Percentiles rank a stretch among this genome's conserved stretches.
phyloP scores from a whole-genome alignment of 1,284 basidiomycete species.

The Cryptococcus sp. region DNA sequence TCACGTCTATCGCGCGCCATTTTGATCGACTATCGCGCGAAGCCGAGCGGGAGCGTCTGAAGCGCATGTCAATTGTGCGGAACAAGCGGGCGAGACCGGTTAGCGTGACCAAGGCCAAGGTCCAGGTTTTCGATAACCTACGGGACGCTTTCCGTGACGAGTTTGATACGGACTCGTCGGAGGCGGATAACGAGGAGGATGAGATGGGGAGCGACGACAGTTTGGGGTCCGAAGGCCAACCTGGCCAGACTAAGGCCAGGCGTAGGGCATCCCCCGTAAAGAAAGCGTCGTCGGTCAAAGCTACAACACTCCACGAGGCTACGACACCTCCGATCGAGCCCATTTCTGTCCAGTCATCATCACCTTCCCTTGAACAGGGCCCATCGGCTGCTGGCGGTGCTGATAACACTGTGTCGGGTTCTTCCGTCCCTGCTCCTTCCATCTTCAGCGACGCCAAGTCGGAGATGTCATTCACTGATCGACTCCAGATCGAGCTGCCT shows the following conservation, averaged over 20 bases:
- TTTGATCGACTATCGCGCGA: conserved; percentile 55
- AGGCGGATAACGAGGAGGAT: conserved; percentile 77
- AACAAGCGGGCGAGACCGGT: conserved; percentile 89
- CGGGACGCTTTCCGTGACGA: conserved; percentile 90
- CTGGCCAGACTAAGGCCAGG: conserved; percentile 8
- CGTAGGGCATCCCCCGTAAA: conserved; percentile 9
- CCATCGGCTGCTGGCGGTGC: neutral
- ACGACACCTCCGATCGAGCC: neutral
- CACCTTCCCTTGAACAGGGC: neutral
- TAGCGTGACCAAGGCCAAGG: conserved; percentile 79
- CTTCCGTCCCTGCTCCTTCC: conserved; percentile 19
- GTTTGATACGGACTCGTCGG: conserved; percentile 66
- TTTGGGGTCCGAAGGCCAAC: neutral
- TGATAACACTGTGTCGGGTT: neutral
- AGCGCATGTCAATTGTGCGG: conserved; percentile 57
- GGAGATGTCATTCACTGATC: conserved; percentile 40
- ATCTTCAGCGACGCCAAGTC: conserved; percentile 30
- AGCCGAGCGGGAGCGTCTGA: conserved; percentile 54
- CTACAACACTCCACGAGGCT: neutral
- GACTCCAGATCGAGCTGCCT: conserved; percentile 48
- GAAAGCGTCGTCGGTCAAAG: conserved; percentile 20
- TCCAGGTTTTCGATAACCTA: conserved; percentile 86
- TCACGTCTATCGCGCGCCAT: conserved; percentile 56
- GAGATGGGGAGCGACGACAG: conserved; percentile 40
- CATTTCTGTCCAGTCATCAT: neutral